Conservation (phyloP, 2,329 filamentous ascomycete species). For the Fonsecaea pugnacius region DNA sequence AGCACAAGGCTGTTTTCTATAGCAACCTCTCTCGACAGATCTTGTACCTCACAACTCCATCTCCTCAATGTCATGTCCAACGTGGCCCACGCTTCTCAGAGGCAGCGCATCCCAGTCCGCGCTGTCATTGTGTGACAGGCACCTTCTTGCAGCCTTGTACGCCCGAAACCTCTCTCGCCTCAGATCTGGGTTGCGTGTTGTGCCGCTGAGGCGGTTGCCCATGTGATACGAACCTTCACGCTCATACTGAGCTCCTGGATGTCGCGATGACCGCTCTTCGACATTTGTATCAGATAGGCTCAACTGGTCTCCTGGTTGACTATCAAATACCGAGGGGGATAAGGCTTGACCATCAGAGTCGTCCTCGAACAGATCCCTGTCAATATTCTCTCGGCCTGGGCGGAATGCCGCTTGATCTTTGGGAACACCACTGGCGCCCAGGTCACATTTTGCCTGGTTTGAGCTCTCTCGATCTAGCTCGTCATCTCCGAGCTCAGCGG, state of each 20-base stretch:
- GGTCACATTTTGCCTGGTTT: background rate
- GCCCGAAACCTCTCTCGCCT: constrained; percentile 26
- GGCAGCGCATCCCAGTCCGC: constrained; percentile 30
- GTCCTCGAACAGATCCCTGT: background rate
- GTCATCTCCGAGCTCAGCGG: background rate
- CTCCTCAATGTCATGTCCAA: constrained; percentile 30
- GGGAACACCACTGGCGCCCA: background rate
- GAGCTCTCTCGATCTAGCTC: background rate
- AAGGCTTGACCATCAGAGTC: background rate
- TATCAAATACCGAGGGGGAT: constrained; percentile 6
- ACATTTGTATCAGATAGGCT: background rate
- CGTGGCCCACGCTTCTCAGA: constrained; percentile 31
- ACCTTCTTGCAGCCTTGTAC: constrained; percentile 31
- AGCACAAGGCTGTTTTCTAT: too few relatives aligned
- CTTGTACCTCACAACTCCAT: constrained; percentile 23
- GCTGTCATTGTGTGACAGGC: constrained; percentile 29
- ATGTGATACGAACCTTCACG: background rate
- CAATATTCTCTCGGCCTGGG: background rate
- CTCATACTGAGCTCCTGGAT: background rate
- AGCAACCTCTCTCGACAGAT: background rate
- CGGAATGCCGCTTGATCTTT: background rate
- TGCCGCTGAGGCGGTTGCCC: background rate
- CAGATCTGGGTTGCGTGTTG: background rate
- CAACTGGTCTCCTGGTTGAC: constrained; percentile 1
- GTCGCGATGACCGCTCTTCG: background rate